Percentiles rank a stretch among this genome's conserved stretches.
Conservation (phyloP, 108 stramenopile species). For the Fistulifera solaris region DNA sequence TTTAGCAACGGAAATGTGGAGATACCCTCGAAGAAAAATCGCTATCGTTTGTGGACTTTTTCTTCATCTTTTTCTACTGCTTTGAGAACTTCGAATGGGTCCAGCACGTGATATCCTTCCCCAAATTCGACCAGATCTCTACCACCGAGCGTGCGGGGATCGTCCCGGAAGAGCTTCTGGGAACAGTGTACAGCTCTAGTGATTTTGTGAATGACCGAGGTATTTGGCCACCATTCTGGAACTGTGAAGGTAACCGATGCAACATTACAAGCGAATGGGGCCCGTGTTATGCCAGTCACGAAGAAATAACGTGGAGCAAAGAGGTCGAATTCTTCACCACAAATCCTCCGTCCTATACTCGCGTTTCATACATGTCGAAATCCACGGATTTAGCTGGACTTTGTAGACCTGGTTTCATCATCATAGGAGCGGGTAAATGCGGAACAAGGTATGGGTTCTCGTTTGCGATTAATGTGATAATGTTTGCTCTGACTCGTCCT, state of each 20-base stretch:
- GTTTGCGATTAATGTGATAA: background rate
- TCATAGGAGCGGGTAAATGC: conserved; percentile 83
- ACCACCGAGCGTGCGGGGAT: no score
- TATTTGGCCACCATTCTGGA: conserved; percentile 5
- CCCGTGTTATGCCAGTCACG: conserved; percentile 22
- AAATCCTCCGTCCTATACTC: conserved; percentile 6
- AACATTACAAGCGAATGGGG: conserved; percentile 27
- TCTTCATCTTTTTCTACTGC: no score
- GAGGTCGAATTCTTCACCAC: conserved; percentile 6
- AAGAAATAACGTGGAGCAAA: background rate
- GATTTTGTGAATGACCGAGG: conserved; percentile 3
- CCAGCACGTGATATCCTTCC: no score
- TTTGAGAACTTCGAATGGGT: no score
- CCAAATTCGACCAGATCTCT: no score
- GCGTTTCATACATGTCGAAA: conserved; percentile 8
- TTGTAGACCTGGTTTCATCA: conserved; percentile 80
- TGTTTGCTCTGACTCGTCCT: background rate
- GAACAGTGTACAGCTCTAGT: background rate
- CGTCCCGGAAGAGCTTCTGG: conserved; percentile 2
- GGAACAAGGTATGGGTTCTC: conserved; percentile 41
- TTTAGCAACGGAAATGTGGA: no score
- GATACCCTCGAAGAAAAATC: no score
- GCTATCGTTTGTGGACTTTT: no score
- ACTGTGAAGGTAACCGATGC: conserved; percentile 1
- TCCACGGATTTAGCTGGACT: conserved; percentile 21